phyloP scores from a whole-genome alignment of 2,329 filamentous ascomycete genomes.

The Xylaria sp. region DNA sequence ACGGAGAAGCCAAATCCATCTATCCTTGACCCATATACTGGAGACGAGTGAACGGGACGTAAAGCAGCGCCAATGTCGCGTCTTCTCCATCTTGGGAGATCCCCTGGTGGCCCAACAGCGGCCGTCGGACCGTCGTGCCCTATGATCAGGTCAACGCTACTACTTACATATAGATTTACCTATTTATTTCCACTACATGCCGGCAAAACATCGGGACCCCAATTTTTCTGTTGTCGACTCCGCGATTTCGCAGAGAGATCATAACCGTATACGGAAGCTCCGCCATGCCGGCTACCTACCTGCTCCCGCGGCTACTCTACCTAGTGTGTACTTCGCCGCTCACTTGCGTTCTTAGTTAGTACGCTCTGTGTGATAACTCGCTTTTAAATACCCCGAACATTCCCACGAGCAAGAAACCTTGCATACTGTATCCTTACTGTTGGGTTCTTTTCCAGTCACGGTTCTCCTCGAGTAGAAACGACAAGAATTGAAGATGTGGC shows the following conservation, averaged over 20 bases:
- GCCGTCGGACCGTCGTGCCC: constrained; percentile 4
- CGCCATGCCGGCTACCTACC: constrained; percentile 1
- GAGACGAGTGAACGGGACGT: too few relatives aligned
- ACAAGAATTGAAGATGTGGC: background rate
- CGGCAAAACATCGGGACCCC: constrained; percentile 30
- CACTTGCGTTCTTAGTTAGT: background rate
- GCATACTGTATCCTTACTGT: background rate
- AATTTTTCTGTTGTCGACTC: background rate
- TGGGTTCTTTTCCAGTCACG: background rate
- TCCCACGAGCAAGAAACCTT: too few relatives aligned
- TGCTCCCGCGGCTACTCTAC: background rate
- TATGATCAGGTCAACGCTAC: background rate
- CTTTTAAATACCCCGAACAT: background rate
- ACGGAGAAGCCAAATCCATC: too few relatives aligned
- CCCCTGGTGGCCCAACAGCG: too few relatives aligned
- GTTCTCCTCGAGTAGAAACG: background rate
- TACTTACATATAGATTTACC: too few relatives aligned
- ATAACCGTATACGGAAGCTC: constrained; percentile 25
- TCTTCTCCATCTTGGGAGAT: too few relatives aligned
- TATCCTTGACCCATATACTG: too few relatives aligned
- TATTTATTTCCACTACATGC: too few relatives aligned
- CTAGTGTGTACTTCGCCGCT: background rate
- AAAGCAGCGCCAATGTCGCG: too few relatives aligned
- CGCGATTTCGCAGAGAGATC: constrained; percentile 3
- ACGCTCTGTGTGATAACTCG: background rate